Percentiles rank a stretch among this genome's conserved stretches.
Evolutionary conservation across 2,329 filamentous ascomycete genomes (phyloP).

Genomic region (Trichocomaceae sp.): DNA sequence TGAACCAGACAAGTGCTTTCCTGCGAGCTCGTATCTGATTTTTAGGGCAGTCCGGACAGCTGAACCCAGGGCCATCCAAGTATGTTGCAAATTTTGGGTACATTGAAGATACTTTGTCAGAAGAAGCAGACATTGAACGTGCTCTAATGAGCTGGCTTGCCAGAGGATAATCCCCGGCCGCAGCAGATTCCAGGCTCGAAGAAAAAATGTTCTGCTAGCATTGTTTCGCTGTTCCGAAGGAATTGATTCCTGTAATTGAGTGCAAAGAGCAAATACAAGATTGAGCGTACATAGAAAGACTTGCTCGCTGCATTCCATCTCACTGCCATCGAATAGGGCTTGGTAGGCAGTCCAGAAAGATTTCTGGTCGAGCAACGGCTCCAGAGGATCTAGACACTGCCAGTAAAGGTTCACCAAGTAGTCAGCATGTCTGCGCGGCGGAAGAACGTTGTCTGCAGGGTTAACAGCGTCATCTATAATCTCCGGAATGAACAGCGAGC

Average conservation of each 20-base stretch:
- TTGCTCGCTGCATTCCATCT: background rate
- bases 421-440: background rate
- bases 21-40: background rate
- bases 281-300: background rate
- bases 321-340: background rate
- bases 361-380: background rate
- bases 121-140: background rate
- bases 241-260: background rate
- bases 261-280: background rate
- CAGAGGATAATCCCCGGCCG: background rate
- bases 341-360: background rate
- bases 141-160: background rate
- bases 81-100: background rate
- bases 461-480: background rate
- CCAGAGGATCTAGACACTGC: background rate
- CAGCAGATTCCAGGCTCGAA: background rate
- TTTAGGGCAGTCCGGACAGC: background rate
- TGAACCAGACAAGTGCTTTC: background rate
- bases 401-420: background rate
- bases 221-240: background rate
- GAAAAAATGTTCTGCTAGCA: background rate
- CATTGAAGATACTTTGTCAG: background rate
- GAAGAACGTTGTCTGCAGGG: background rate
- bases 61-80: background rate
- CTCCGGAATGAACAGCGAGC: background rate